Evolutionary conservation across 1,284 basidiomycete species (phyloP).

Genomic region (Malassezia brasiliensis): DNA sequence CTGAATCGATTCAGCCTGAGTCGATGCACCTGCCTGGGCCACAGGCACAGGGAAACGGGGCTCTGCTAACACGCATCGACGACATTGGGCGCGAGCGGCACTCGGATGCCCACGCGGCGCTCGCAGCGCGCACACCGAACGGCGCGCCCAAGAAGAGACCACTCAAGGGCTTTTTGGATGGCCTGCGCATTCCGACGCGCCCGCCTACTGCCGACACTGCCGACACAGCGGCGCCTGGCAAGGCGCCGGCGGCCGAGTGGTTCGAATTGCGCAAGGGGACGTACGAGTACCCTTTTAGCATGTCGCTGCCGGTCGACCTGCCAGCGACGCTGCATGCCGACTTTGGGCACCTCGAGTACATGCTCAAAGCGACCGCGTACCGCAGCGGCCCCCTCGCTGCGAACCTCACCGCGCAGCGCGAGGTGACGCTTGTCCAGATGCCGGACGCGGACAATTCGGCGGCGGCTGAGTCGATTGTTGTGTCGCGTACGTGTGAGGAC

Average conservation of each 20-base stretch:
- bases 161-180: conserved; percentile 9
- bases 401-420: conserved; percentile 62
- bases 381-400: conserved; percentile 70
- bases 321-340: conserved; percentile 72
- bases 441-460: conserved; percentile 57
- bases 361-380: conserved; percentile 70
- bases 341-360: conserved; percentile 71
- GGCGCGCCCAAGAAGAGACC: not conserved
- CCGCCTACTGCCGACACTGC: not conserved
- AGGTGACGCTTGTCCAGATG: conserved; percentile 67
- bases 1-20: not conserved
- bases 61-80: not conserved
- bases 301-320: conserved; percentile 68
- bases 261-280: conserved; percentile 82
- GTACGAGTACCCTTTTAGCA: conserved; percentile 88
- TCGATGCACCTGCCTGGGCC: not conserved
- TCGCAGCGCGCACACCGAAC: not conserved
- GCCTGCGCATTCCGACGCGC: conserved; percentile 3
- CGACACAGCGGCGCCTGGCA: not conserved
- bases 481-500: conserved; percentile 84
- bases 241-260: conserved; percentile 55
- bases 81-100: not conserved
- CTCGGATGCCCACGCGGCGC: not conserved
- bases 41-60: not conserved
- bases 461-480: conserved; percentile 68